phyloP scores from a whole-genome alignment of 192 early-diverging fungal genomes.

The Nowakowskiella sp. region DNA sequence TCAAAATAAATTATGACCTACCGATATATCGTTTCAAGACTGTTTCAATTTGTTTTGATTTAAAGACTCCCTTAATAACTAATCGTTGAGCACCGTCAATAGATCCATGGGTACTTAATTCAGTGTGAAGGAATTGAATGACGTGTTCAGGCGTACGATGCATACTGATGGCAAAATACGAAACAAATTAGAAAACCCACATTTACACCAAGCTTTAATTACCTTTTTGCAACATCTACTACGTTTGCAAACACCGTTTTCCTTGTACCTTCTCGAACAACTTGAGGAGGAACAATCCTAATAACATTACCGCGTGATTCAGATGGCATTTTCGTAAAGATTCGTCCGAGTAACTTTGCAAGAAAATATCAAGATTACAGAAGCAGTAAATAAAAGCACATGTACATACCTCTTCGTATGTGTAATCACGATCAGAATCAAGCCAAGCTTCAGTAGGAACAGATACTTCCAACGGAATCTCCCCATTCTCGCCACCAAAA shows the following conservation, averaged over 20 bases:
- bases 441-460: slow-evolving; percentile 91
- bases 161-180: slow-evolving; percentile 50
- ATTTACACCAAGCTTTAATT: slow-evolving; percentile 6
- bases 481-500: too few relatives aligned
- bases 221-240: slow-evolving; percentile 85
- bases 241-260: slow-evolving; percentile 95
- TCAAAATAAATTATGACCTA: slow-evolving; percentile 25
- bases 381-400: neutral
- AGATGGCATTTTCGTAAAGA: slow-evolving; percentile 84
- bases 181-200: neutral
- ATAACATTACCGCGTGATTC: slow-evolving; percentile 88
- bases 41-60: slow-evolving; percentile 97
- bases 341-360: slow-evolving; percentile 69
- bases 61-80: slow-evolving; percentile 95
- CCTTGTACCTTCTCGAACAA: slow-evolving; percentile 88
- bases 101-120: slow-evolving; percentile 97
- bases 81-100: slow-evolving; percentile 84
- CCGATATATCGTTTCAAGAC: slow-evolving; percentile 94
- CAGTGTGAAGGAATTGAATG: slow-evolving; percentile 95
- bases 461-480: too few relatives aligned
- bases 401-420: slow-evolving; percentile 76
- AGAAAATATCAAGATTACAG: neutral
- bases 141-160: slow-evolving; percentile 93
- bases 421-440: slow-evolving; percentile 84
- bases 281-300: slow-evolving; percentile 89